phyloP scores from a whole-genome alignment of 345 rosid genomes.

The Sisymbrium irio region DNA sequence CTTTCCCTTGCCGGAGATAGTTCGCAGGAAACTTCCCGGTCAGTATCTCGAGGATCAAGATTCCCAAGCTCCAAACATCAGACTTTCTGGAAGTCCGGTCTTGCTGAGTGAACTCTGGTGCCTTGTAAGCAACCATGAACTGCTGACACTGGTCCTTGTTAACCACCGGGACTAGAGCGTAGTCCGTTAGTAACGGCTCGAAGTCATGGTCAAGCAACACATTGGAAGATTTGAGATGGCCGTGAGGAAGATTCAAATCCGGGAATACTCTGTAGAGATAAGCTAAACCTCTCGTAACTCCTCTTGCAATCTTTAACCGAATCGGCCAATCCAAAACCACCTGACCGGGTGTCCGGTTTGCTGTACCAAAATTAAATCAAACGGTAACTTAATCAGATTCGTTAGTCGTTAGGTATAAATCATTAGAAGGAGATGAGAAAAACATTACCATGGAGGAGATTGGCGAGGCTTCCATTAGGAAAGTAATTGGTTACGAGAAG shows the following conservation, averaged over 20 bases:
- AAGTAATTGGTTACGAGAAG: conserved; percentile 66
- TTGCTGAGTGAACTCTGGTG: conserved; percentile 63
- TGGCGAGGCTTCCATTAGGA: conserved; percentile 72
- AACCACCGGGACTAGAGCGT: conserved; percentile 52
- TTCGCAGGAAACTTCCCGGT: conserved; percentile 88
- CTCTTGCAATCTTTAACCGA: conserved; percentile 70
- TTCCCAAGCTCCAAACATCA: conserved; percentile 90
- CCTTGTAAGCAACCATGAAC: conserved; percentile 71
- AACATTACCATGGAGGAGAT: conserved; percentile 64
- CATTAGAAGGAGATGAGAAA: neutral
- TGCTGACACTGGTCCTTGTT: conserved; percentile 67
- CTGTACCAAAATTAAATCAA: conserved; percentile 32
- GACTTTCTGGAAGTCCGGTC: conserved; percentile 55
- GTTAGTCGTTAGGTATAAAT: neutral
- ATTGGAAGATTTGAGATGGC: conserved; percentile 86
- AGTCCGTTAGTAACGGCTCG: conserved; percentile 63
- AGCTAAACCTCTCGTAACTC: conserved; percentile 67
- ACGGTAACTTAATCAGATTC: neutral
- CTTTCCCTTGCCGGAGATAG: conserved; percentile 60
- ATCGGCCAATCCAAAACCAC: conserved; percentile 70
- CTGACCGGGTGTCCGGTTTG: conserved; percentile 43
- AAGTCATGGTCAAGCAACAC: conserved; percentile 55
- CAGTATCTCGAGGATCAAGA: conserved; percentile 68
- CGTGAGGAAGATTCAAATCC: conserved; percentile 54
- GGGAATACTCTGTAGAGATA: conserved; percentile 65